phyloP scores from a whole-genome alignment of 495 filamentous ascomycete genomes.

The Aspergillus haitiensis region DNA sequence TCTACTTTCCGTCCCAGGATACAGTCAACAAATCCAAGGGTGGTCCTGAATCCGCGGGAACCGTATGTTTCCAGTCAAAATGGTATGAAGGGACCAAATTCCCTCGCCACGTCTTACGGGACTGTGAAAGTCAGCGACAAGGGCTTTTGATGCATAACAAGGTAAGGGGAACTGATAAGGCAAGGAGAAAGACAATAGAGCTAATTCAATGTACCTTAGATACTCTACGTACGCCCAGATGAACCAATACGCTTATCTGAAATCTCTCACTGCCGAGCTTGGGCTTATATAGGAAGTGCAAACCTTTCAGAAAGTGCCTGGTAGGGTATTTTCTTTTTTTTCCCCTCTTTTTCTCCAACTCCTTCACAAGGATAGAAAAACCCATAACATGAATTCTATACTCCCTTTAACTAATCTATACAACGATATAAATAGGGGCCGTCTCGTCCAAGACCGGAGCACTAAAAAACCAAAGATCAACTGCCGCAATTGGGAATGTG shows the following conservation, averaged over 20 bases:
- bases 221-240: conserved; percentile 64
- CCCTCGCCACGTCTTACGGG: conserved; percentile 66
- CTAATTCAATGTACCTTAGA: conserved; percentile 28
- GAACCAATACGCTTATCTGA: conserved; percentile 31
- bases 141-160: conserved; percentile 90
- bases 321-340: conserved; percentile 46
- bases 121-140: conserved; percentile 65
- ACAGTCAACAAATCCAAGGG: conserved; percentile 67
- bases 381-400: no score
- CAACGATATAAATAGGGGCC: conserved; percentile 54
- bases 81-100: conserved; percentile 69
- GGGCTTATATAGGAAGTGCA: conserved; percentile 88
- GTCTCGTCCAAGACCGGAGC: conserved; percentile 62
- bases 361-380: no score
- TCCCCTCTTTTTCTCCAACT: not conserved
- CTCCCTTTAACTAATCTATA: not conserved
- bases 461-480: conserved; percentile 70
- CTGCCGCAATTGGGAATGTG: conserved; percentile 95
- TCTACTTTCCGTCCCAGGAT: conserved; percentile 80
- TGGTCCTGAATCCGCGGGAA: conserved; percentile 64
- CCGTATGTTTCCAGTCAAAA: conserved; percentile 70
- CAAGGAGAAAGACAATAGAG: not conserved
- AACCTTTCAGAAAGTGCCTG: conserved; percentile 93
- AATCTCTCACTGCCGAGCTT: conserved; percentile 45
- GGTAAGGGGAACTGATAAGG: conserved; percentile 29